Percentiles rank a stretch among this genome's conserved stretches.
Evolutionary conservation across 352 stramenopile species (phyloP).

Genomic region (Hyaloperonospora arabidopsidis): DNA sequence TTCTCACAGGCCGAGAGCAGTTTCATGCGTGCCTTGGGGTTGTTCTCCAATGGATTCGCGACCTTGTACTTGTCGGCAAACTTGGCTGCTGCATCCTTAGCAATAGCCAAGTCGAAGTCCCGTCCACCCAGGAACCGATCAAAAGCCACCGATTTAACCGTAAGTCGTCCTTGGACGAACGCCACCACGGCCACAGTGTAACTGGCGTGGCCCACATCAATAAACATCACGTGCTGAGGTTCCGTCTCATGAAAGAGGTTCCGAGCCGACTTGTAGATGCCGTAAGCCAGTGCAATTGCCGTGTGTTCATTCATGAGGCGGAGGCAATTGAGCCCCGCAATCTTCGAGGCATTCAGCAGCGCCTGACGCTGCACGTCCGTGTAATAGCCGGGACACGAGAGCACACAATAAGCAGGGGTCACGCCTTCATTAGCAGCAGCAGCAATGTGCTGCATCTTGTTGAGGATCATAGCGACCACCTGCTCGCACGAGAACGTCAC

Average conservation of each 20-base stretch:
- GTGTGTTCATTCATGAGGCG: slow-evolving; percentile 98
- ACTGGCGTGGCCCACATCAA: slow-evolving; percentile 95
- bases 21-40: slow-evolving; percentile 94
- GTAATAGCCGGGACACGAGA: slow-evolving; percentile 96
- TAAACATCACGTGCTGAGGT: slow-evolving; percentile 97
- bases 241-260: slow-evolving; percentile 90
- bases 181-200: slow-evolving; percentile 89
- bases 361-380: slow-evolving; percentile 95
- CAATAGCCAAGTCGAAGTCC: slow-evolving; percentile 95
- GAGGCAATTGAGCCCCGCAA: slow-evolving; percentile 94
- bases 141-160: slow-evolving; percentile 90
- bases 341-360: slow-evolving; percentile 89
- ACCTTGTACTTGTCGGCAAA: slow-evolving; percentile 96
- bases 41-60: slow-evolving; percentile 80
- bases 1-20: slow-evolving; percentile 96
- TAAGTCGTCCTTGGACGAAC: slow-evolving; percentile 93
- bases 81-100: slow-evolving; percentile 88
- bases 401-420: slow-evolving; percentile 85
- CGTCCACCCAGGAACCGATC: slow-evolving; percentile 93
- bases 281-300: slow-evolving; percentile 91
- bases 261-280: slow-evolving; percentile 94
- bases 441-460: slow-evolving; percentile 94
- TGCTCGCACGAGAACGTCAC: slow-evolving; percentile 93
- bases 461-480: slow-evolving; percentile 95
- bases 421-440: slow-evolving; percentile 88